These are phyloP conservation scores for Fusarium sp. DNA, from an alignment of 2,329 filamentous ascomycete species.

Conservation along the genomic window DNA sequence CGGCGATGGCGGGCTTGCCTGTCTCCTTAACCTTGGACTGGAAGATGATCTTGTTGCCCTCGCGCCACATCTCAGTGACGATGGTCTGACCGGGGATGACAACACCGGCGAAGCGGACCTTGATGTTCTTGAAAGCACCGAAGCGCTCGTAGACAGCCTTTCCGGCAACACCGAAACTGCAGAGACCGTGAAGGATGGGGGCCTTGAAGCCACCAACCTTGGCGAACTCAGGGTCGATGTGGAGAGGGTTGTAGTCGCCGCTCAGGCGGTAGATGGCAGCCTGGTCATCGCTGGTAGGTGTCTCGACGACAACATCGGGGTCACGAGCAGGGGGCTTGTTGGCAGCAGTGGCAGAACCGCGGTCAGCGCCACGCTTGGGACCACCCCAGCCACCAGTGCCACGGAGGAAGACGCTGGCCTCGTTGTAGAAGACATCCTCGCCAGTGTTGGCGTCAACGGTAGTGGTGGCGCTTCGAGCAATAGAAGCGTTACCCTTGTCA, in stretches of 20 bases:
- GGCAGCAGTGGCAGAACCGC: conserved; percentile 81
- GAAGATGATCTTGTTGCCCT: conserved; percentile 82
- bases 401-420: conserved; percentile 90
- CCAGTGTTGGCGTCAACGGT: conserved; percentile 87
- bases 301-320: conserved; percentile 86
- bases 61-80: conserved; percentile 94
- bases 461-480: conserved; percentile 82
- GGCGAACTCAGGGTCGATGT: conserved; percentile 94
- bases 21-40: conserved; percentile 92
- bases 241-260: conserved; percentile 95
- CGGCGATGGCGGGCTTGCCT: conserved; percentile 86
- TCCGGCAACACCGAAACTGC: conserved; percentile 89
- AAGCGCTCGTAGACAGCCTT: conserved; percentile 90
- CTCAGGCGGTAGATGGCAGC: conserved; percentile 92
- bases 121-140: conserved; percentile 88
- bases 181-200: conserved; percentile 96
- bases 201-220: conserved; percentile 95
- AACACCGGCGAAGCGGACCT: conserved; percentile 88
- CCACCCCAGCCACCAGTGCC: conserved; percentile 93
- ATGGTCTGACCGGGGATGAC: conserved; percentile 91
- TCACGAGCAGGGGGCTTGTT: conserved; percentile 82
- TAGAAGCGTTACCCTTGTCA: conserved; percentile 91
- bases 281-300: conserved; percentile 88
- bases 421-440: conserved; percentile 96
- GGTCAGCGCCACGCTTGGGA: conserved; percentile 77